Conservation (phyloP, 208 protist genomes). For the Wallacemonas sp. region DNA sequence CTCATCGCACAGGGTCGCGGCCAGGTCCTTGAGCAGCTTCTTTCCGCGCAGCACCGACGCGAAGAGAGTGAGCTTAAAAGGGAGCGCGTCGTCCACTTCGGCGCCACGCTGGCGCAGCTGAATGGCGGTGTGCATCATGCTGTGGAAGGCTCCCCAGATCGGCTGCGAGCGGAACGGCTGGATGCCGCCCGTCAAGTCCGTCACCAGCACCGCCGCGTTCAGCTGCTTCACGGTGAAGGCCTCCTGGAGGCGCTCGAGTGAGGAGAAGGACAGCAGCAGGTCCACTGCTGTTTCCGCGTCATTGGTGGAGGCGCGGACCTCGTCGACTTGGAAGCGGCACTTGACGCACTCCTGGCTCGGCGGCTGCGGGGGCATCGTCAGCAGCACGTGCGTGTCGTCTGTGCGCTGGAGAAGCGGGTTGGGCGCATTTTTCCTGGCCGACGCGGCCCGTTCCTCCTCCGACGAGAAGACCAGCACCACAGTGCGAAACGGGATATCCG, state of each 20-base stretch:
- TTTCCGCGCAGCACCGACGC: conserved; percentile 29
- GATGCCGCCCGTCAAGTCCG: conserved; percentile 18
- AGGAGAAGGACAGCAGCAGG: conserved; percentile 16
- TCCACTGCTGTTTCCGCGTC: background rate
- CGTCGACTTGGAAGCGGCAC: conserved; percentile 29
- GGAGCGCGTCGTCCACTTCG: conserved; percentile 9
- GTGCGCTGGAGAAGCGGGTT: background rate
- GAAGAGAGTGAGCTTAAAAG: conserved; percentile 32
- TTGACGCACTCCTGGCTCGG: background rate
- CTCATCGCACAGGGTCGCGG: background rate
- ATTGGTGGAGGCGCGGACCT: conserved; percentile 13
- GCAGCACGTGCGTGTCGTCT: conserved; percentile 7
- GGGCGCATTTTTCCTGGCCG: background rate
- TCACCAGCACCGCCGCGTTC: conserved; percentile 30
- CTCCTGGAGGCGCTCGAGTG: conserved; percentile 18
- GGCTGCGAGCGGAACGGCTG: conserved; percentile 28
- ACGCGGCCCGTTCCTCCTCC: background rate
- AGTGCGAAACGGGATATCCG: conserved; percentile 10
- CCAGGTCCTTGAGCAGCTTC: conserved; percentile 31
- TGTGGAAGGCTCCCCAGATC: conserved; percentile 26
- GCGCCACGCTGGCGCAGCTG: background rate
- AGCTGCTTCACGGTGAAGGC: conserved; percentile 27
- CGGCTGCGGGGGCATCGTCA: conserved; percentile 11
- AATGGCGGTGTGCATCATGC: conserved; percentile 16
- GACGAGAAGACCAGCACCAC: conserved; percentile 16